Evolutionary conservation across 352 stramenopile genomes (phyloP).

Genomic region (Globisporangium spinosum): DNA sequence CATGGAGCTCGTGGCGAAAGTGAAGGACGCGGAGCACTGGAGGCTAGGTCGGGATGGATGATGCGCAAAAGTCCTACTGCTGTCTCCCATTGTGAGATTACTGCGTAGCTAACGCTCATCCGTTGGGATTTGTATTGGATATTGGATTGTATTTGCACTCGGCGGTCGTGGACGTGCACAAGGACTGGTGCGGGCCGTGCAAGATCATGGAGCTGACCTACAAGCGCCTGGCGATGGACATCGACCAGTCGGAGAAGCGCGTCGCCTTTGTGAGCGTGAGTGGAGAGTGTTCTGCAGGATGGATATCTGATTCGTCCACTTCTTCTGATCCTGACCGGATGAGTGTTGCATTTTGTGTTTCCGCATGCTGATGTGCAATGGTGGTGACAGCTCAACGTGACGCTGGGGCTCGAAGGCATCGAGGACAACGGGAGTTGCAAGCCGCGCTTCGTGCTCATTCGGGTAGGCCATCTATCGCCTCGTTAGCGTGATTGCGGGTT

Average conservation of each 20-base stretch:
- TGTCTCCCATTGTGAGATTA: slow-evolving; percentile 3
- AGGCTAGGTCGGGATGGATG: slow-evolving; percentile 29
- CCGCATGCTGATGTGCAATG: not conserved
- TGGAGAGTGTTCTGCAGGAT: not conserved
- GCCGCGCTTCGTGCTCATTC: slow-evolving; percentile 59
- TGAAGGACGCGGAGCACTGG: slow-evolving; percentile 66
- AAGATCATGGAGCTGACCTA: slow-evolving; percentile 79
- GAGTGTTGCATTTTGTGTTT: not conserved
- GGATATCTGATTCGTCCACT: not conserved
- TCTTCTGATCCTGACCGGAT: slow-evolving; percentile 4
- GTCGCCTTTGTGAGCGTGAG: slow-evolving; percentile 51
- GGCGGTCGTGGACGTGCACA: slow-evolving; percentile 64
- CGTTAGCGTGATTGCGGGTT: not conserved
- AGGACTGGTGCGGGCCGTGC: slow-evolving; percentile 67
- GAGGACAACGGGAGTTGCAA: slow-evolving; percentile 64
- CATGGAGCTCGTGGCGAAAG: slow-evolving; percentile 52
- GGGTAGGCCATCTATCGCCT: slow-evolving; percentile 22
- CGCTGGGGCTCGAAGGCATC: slow-evolving; percentile 42
- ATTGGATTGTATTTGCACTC: not conserved
- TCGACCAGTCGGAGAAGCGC: slow-evolving; percentile 50
- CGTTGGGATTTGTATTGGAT: not conserved
- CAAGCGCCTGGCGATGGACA: slow-evolving; percentile 54
- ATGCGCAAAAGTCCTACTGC: not conserved
- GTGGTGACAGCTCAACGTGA: slow-evolving; percentile 39
- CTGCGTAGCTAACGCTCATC: not conserved